A percentile compares a stretch with the other conserved stretches of the same genome.
These are phyloP conservation scores for Heteromeles arbutifolia DNA, from an alignment of 306 rosid species.

Conservation along the genomic window DNA sequence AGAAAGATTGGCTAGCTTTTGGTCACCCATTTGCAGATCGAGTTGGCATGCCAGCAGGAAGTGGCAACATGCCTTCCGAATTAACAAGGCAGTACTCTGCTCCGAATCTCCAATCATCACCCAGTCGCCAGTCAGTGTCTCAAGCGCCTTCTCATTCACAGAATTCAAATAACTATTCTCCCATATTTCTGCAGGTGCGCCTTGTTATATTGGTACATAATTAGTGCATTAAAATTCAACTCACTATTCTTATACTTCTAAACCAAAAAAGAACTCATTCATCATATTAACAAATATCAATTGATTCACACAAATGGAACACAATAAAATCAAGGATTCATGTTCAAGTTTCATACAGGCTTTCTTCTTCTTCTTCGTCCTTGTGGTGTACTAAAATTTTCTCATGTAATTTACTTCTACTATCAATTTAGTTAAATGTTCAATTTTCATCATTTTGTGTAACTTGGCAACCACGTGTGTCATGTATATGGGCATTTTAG, in stretches of 20 bases:
- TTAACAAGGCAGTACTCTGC: conserved; percentile 74
- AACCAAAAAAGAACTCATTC: not conserved
- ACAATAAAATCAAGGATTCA: no score
- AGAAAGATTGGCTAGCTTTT: conserved; percentile 98
- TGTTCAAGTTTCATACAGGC: not conserved
- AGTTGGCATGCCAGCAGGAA: conserved; percentile 62
- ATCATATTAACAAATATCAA: not conserved
- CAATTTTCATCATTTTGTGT: not conserved
- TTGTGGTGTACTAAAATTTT: not conserved
- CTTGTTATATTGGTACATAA: conserved; percentile 2
- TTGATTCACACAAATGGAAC: not conserved
- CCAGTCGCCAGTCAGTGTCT: conserved; percentile 68
- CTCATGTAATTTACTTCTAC: not conserved
- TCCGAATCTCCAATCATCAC: conserved; percentile 51
- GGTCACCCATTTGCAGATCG: conserved; percentile 96
- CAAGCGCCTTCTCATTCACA: conserved; percentile 71
- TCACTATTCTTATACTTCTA: not conserved
- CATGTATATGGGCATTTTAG: not conserved
- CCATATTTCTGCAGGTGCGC: conserved; percentile 91
- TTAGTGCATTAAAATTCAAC: not conserved
- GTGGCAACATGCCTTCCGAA: conserved; percentile 54
- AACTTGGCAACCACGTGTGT: not conserved
- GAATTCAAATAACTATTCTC: conserved; percentile 66
- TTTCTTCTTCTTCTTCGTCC: not conserved
- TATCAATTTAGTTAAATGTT: not conserved